Conservation (phyloP, 2,329 filamentous ascomycete genomes). For the Diaporthe australafricana region DNA sequence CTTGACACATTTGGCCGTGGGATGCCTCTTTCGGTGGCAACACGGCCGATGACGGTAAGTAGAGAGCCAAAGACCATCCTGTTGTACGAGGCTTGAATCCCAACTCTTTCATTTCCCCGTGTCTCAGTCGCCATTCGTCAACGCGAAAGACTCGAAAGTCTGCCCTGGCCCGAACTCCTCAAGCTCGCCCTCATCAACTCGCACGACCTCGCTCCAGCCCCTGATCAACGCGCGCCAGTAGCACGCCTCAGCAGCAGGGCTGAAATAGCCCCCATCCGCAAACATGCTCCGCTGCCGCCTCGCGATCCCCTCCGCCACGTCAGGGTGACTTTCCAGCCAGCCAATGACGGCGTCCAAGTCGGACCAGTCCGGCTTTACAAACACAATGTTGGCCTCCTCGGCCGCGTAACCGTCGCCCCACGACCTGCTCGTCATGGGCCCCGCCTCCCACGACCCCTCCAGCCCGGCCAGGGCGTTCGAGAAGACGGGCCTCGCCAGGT, state of each 20-base stretch:
- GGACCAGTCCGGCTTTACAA: conserved; percentile 62
- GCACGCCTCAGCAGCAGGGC: conserved; percentile 62
- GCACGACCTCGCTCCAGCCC: conserved; percentile 58
- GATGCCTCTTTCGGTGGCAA: not conserved
- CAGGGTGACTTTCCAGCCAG: conserved; percentile 58
- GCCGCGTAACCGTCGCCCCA: conserved; percentile 53
- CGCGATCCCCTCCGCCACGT: conserved; percentile 59
- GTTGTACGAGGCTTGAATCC: not conserved
- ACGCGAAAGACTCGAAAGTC: conserved; percentile 54
- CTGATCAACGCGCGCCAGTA: conserved; percentile 64
- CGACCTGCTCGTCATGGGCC: conserved; percentile 42
- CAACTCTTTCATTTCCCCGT: not conserved
- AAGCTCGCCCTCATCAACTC: conserved; percentile 49
- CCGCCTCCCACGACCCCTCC: conserved; percentile 36
- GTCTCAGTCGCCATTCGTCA: conserved; percentile 43
- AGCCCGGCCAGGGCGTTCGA: conserved; percentile 44
- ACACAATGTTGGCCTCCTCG: conserved; percentile 60
- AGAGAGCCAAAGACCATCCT: not conserved
- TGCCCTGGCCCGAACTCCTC: conserved; percentile 47
- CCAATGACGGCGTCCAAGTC: conserved; percentile 59
- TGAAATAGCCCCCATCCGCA: conserved; percentile 57
- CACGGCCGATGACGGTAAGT: not conserved
- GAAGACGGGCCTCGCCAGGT: conserved; percentile 59
- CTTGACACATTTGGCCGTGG: not conserved
- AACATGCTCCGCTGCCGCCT: conserved; percentile 57